Evolutionary conservation across 176 grass and related monocot species (phyloP).

Genomic region (Paspalum vaginatum): DNA sequence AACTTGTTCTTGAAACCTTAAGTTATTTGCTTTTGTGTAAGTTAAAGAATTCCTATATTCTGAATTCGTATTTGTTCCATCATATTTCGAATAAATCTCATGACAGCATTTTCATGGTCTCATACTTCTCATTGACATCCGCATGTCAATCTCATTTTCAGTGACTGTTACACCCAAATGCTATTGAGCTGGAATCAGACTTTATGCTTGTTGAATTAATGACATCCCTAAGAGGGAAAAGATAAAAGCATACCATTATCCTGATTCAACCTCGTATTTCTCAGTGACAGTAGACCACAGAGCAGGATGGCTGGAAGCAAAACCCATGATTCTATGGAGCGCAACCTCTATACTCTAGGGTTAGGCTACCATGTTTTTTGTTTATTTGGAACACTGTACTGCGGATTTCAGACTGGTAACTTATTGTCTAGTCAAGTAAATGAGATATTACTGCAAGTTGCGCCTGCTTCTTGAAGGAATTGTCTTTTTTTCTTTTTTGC

Average conservation of each 20-base stretch:
- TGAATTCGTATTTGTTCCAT: background rate
- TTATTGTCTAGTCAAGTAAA: background rate
- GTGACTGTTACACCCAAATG: background rate
- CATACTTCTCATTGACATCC: background rate
- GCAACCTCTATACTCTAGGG: constrained; percentile 8
- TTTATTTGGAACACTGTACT: constrained; percentile 28
- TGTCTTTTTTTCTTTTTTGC: background rate
- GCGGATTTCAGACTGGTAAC: background rate
- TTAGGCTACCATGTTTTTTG: background rate
- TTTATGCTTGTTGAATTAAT: background rate
- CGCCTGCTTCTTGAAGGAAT: background rate
- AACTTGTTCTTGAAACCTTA: background rate
- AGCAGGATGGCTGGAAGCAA: constrained; percentile 8
- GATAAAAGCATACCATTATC: background rate
- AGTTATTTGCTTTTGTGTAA: constrained; percentile 12
- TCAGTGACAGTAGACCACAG: background rate
- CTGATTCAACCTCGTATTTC: background rate
- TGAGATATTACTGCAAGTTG: background rate
- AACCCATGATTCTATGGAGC: background rate
- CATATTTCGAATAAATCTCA: background rate
- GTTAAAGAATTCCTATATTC: background rate
- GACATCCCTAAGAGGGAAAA: background rate
- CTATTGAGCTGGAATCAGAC: constrained; percentile 9
- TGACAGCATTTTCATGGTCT: background rate
- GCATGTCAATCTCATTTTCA: background rate